A percentile compares a stretch with the other conserved stretches of the same genome.
Evolutionary conservation across 768 basidiomycete genomes (phyloP).

Genomic region (Amanita rimosa): DNA sequence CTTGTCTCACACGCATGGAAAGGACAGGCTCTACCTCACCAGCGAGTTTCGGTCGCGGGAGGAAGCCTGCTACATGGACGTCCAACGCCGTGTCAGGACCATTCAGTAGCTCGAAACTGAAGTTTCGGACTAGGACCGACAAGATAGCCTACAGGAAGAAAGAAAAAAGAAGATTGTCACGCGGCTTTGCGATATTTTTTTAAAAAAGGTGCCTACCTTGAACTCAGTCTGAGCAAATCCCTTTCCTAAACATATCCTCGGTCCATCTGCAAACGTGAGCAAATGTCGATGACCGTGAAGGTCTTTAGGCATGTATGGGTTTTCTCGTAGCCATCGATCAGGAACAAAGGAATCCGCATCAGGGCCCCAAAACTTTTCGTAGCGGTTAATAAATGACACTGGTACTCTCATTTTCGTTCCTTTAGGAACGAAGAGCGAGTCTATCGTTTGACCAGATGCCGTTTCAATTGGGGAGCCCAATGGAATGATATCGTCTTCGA

Average conservation of each 20-base stretch:
- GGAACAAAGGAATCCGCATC: conserved; percentile 33
- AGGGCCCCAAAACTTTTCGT: conserved; percentile 29
- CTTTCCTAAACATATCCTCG: conserved; percentile 31
- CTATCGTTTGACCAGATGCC: conserved; percentile 17
- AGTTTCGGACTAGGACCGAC: too few relatives aligned
- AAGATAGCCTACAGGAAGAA: too few relatives aligned
- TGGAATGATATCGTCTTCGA: conserved; percentile 26
- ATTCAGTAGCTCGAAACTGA: too few relatives aligned
- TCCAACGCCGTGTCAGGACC: too few relatives aligned
- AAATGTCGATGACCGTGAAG: conserved; percentile 27
- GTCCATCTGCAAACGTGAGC: conserved; percentile 34
- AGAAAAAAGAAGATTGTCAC: too few relatives aligned
- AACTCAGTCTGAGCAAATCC: conserved; percentile 20
- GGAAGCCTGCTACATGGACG: too few relatives aligned
- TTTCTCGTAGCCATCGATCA: conserved; percentile 27
- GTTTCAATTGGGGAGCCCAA: conserved; percentile 20
- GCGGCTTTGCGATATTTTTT: too few relatives aligned
- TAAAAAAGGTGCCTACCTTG: not conserved
- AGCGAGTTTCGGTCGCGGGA: too few relatives aligned
- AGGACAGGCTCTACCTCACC: too few relatives aligned
- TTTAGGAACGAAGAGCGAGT: conserved; percentile 20
- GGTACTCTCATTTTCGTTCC: conserved; percentile 26
- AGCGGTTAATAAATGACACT: conserved; percentile 26
- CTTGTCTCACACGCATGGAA: too few relatives aligned
- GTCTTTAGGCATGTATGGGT: conserved; percentile 15